These are phyloP conservation scores for Fusarium brevicatenulatum DNA, from an alignment of 2,329 filamentous ascomycete genomes.

Conservation along the genomic window DNA sequence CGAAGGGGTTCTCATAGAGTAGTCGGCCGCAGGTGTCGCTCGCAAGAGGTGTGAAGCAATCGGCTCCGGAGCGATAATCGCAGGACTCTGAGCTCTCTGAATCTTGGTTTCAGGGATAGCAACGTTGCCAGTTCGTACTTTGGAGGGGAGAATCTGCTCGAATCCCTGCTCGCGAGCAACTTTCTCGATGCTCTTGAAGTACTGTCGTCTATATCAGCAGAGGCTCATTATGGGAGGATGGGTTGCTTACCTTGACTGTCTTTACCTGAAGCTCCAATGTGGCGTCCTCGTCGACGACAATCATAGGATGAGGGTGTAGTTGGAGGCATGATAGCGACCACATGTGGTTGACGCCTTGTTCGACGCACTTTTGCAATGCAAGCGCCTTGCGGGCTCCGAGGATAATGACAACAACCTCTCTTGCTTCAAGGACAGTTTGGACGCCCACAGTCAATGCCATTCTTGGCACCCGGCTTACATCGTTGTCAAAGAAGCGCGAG, in stretches of 20 bases:
- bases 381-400: conserved; percentile 83
- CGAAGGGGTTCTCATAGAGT: conserved; percentile 64
- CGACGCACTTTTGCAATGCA: conserved; percentile 82
- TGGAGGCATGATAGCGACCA: conserved; percentile 88
- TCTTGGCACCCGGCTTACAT: conserved; percentile 77
- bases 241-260: conserved; percentile 67
- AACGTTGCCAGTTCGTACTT: conserved; percentile 63
- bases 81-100: conserved; percentile 56
- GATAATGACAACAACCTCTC: conserved; percentile 85
- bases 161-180: conserved; percentile 67
- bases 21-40: conserved; percentile 65
- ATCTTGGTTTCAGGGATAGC: conserved; percentile 53
- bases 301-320: conserved; percentile 81
- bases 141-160: conserved; percentile 67
- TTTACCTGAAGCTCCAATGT: conserved; percentile 78
- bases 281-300: conserved; percentile 85
- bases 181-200: conserved; percentile 78
- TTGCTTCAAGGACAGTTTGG: conserved; percentile 81
- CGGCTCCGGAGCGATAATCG: conserved; percentile 64
- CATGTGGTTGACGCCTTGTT: conserved; percentile 88
- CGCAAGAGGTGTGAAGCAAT: conserved; percentile 65
- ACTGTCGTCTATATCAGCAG: conserved; percentile 51
- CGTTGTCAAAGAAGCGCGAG: conserved; percentile 82
- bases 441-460: conserved; percentile 89
- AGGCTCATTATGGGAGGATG: neutral